Conservation (phyloP, 805 yeast genomes). For the Metschnikowia baotianmanensis region DNA sequence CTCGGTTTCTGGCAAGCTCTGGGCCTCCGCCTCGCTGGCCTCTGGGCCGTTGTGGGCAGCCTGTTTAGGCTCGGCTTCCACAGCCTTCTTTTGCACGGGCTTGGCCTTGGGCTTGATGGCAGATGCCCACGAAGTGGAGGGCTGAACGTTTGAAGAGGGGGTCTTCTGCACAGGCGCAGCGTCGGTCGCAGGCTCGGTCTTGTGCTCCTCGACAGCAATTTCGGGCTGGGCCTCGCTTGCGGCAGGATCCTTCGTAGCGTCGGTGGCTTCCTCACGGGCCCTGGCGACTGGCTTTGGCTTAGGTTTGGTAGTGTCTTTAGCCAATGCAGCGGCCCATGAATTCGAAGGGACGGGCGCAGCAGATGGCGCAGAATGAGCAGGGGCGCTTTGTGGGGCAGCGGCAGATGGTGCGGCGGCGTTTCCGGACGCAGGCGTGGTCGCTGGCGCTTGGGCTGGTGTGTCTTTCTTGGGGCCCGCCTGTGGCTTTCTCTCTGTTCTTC, state of each 20-base stretch:
- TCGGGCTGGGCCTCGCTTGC: constrained; percentile 1
- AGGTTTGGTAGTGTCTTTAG: constrained; percentile 34
- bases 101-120: constrained; percentile 50
- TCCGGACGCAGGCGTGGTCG: constrained; percentile 18
- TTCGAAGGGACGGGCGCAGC: constrained; percentile 20
- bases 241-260: constrained; percentile 3
- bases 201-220: background rate
- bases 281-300: constrained; percentile 23
- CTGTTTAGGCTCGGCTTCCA: constrained; percentile 24
- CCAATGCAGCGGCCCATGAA: constrained; percentile 46
- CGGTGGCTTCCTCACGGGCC: constrained; percentile 16
- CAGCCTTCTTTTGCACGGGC: constrained; percentile 37
- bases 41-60: constrained; percentile 27
- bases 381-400: constrained; percentile 11
- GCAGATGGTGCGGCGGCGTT: constrained; percentile 19
- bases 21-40: constrained; percentile 47
- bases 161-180: constrained; percentile 5
- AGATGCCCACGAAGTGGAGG: constrained; percentile 61
- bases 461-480: constrained; percentile 14
- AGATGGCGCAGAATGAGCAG: constrained; percentile 16
- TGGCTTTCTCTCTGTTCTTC: constrained; percentile 17
- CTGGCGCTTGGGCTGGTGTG: constrained; percentile 16
- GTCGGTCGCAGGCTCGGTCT: constrained; percentile 5
- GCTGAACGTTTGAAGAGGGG: constrained; percentile 10
- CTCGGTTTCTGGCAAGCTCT: constrained; percentile 13